Base-by-base conservation (phyloP, 2,329 filamentous ascomycete species). In the Pseudonectria buxi region DNA sequence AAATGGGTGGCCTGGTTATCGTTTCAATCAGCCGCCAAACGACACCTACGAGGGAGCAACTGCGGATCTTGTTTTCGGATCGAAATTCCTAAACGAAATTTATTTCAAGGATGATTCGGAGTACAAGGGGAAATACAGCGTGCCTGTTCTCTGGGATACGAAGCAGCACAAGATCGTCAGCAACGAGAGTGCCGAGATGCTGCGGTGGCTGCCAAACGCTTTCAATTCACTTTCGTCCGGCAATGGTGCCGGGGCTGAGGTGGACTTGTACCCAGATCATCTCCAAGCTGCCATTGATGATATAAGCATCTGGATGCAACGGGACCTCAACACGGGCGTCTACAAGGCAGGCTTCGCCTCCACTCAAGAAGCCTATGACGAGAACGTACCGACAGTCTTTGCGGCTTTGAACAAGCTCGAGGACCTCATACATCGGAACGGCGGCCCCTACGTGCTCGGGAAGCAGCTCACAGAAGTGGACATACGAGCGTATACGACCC, bases 171-270 rank as follows among this genome's bases (percentile, higher is more conserved):
- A 69, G 27, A 86, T 90, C 46, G 85, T 90, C 35, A 87, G 75
- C 67, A 92, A 92, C 47, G 86, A 90, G 67, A 83, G 80, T 43
- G 75, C 76, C 37, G 86, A 92, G 59, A 86, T 92, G 51, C 86
- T 90, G 49, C 76, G 85, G 50, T 89, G 90, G 82, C 67, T 92
- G 41, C 86, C 86, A 59, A 69, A 71, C n/a, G 81, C 77, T 34
- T 88, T 88, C 51, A 80, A 87, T 47, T 62, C 68, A 32, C 50
- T 80, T 11, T 51, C 79, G 1, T 66, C 68, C 2, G 59, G 65
- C 11, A 31, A 46, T 9, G 32, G 40, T 2, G 18, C 27, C 2
- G 33, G 35, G 65, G 24, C 50, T 78, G 40, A 71, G 38, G 63
- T 70, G 37, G 73, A 78, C 10, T 66, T 81, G 13, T 74, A 76